Evolutionary conservation across 345 rosid species (phyloP).

Genomic region (Lepidium aucheri): DNA sequence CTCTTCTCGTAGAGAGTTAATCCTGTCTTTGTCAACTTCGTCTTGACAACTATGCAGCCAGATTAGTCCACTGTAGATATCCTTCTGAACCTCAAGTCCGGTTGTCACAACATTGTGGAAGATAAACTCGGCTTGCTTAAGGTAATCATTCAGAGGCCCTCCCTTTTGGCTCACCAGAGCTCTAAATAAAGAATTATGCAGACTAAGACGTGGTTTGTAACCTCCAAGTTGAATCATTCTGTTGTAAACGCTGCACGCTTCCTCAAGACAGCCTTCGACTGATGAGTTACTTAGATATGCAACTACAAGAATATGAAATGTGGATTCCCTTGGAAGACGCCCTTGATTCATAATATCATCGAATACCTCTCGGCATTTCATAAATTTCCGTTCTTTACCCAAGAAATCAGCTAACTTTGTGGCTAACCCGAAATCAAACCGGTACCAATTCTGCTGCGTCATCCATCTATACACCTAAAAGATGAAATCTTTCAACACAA

Average conservation of each 20-base stretch:
- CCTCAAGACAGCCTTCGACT: slow-evolving; percentile 58
- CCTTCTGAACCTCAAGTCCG: slow-evolving; percentile 62
- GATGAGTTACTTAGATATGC: slow-evolving; percentile 64
- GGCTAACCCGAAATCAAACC: slow-evolving; percentile 76
- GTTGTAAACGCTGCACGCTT: slow-evolving; percentile 75
- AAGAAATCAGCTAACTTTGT: slow-evolving; percentile 79
- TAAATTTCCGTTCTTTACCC: slow-evolving; percentile 71
- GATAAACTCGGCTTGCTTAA: slow-evolving; percentile 81
- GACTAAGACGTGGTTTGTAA: slow-evolving; percentile 52
- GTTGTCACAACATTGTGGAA: slow-evolving; percentile 63
- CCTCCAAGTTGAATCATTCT: slow-evolving; percentile 94
- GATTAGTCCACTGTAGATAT: slow-evolving; percentile 62
- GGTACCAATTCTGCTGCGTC: slow-evolving; percentile 78
- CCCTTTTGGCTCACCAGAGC: slow-evolving; percentile 58
- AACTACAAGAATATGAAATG: slow-evolving; percentile 72
- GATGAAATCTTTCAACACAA: slow-evolving; percentile 5
- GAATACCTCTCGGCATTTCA: slow-evolving; percentile 71
- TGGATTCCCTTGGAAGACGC: slow-evolving; percentile 81
- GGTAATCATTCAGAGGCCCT: slow-evolving; percentile 40
- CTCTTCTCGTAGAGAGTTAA: slow-evolving; percentile 46
- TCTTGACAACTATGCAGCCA: slow-evolving; percentile 90
- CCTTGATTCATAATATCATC: slow-evolving; percentile 83
- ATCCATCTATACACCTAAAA: slow-evolving; percentile 90
- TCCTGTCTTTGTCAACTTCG: slow-evolving; percentile 44
- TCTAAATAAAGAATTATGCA: slow-evolving; percentile 76